A percentile compares a stretch with the other conserved stretches of the same genome.
Evolutionary conservation across 176 grass and related monocot species (phyloP).

Genomic region (Oryza meyeriana): DNA sequence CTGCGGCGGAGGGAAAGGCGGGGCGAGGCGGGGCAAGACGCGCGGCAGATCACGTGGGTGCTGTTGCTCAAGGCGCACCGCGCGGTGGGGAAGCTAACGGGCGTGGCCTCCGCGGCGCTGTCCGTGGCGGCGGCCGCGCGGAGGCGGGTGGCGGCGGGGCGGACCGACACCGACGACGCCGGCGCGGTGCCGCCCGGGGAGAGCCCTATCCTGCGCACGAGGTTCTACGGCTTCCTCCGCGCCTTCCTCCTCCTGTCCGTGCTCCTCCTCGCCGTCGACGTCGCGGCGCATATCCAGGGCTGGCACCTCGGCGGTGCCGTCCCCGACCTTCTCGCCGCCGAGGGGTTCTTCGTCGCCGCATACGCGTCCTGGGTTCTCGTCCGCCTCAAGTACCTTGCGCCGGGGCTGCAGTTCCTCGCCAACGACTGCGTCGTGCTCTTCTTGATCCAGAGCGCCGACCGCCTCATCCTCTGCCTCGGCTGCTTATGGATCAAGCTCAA

Average conservation of each 20-base stretch:
- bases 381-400: conserved; percentile 65
- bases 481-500: conserved; percentile 87
- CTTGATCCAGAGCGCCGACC: conserved; percentile 73
- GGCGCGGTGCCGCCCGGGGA: conserved; percentile 14
- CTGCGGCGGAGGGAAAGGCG: conserved; percentile 41
- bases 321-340: conserved; percentile 50
- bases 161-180: conserved; percentile 42
- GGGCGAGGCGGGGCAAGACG: conserved; percentile 65
- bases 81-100: conserved; percentile 56
- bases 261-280: conserved; percentile 65
- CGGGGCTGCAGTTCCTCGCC: conserved; percentile 60
- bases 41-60: conserved; percentile 83
- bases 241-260: conserved; percentile 59
- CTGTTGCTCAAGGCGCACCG: conserved; percentile 80
- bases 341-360: conserved; percentile 45
- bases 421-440: conserved; percentile 85
- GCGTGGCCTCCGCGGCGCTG: conserved; percentile 42
- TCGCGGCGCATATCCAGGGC: conserved; percentile 61
- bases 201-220: conserved; percentile 41
- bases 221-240: conserved; percentile 54
- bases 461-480: conserved; percentile 71
- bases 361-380: conserved; percentile 66
- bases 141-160: conserved; percentile 43
- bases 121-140: conserved; percentile 52
- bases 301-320: conserved; percentile 66